These are phyloP conservation scores for Cinnamomum chago DNA, from an alignment of 164 flowering plant genomes.

Conservation along the genomic window DNA sequence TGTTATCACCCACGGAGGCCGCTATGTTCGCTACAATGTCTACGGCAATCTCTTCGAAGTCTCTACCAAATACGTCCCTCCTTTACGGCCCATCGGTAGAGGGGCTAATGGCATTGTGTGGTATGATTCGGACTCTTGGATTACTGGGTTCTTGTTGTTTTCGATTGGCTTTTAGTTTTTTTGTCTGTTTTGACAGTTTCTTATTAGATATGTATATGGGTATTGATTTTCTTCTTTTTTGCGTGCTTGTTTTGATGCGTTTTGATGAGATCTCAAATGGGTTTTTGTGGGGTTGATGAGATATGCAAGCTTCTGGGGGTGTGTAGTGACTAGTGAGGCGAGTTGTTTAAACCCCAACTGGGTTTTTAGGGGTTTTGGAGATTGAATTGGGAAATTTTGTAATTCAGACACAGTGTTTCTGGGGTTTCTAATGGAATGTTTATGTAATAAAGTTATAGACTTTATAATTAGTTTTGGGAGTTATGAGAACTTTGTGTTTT, in stretches of 20 bases:
- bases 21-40: conserved; percentile 77
- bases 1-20: conserved; percentile 67
- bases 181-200: neutral
- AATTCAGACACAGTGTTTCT: too few species aligned
- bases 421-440: too few species aligned
- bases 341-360: neutral
- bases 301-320: neutral
- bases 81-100: conserved; percentile 82
- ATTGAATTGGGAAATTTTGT: too few species aligned
- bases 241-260: neutral
- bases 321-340: neutral
- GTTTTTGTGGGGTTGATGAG: neutral
- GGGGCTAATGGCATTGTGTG: conserved; percentile 99
- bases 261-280: neutral
- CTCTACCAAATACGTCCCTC: conserved; percentile 80
- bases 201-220: too few species aligned
- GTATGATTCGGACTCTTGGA: conserved; percentile 30
- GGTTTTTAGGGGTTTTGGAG: too few species aligned
- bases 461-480: neutral
- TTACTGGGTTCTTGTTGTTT: neutral
- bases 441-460: too few species aligned
- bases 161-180: neutral
- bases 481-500: neutral
- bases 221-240: too few species aligned
- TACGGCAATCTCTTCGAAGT: conserved; percentile 86